Evolutionary conservation across 1,139 yeast species (phyloP), one percentile per base, ranked within the genome.

Genomic region (Taphrina betulina): DNA sequence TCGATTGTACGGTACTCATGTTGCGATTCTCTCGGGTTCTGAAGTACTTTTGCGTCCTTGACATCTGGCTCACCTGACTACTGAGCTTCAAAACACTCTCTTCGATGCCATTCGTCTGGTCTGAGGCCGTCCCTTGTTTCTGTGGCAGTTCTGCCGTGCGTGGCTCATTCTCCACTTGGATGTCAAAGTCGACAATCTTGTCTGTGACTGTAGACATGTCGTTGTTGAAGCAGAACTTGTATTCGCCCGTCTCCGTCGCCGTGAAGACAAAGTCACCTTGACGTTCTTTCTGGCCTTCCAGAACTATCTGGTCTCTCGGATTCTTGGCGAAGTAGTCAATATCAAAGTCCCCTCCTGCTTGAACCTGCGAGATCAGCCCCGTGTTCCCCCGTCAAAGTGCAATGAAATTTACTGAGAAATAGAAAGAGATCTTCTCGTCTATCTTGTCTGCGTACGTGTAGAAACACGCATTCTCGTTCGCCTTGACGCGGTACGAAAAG

Each of bases 1-100:
- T 90, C 19, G 95, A 84, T 68, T 77, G 79, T 60, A 92, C 97
- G 28, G 98, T 92, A 55, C 86, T 81, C 69, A 89, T 94, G 72
- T 90, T 92, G 72, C 97, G 80, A 71, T 81, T 82, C 71, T 86
- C 90, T 75, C 98, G 83, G n/a, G 95, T 83, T 72, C 83, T 85
- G 76, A 90, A 89, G 72, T 89, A 85, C 66, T 84, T 64, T 42
- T 64, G 67, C 16, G 60, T 42, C 8, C 82, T 79, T 63, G 80
- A 74, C 64, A 92, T 75, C 23, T 77, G 77, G 63, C 80, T 79
- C 68, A 88, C 76, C 65, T 85, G 85, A 23, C 71, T 67, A 64
- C 89, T 95, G 62, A 92, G 82, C 57, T 73, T 74, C 60, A 77
- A 76, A 37, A 86, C 77, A 63, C 78, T 67, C 45, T 63, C 61